A percentile compares a stretch with the other conserved stretches of the same genome.
Conservation (phyloP, 1,284 basidiomycete species). For the Austroboletus novae-zelandiae region DNA sequence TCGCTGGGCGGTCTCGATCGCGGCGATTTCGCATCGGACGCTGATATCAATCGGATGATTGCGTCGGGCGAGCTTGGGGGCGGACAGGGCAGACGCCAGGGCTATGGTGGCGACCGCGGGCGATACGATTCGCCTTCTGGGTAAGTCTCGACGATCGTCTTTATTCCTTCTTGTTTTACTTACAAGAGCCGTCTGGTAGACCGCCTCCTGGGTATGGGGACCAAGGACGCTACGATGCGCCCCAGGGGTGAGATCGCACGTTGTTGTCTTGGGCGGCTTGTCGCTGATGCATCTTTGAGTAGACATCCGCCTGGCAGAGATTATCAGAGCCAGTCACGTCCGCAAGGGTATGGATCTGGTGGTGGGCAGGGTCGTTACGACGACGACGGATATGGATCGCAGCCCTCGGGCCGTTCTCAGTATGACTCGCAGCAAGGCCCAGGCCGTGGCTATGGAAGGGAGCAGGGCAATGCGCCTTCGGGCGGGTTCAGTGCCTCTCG, state of each 20-base stretch:
- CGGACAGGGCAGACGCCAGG: not conserved
- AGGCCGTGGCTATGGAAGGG: conserved; percentile 1
- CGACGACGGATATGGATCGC: conserved; percentile 9
- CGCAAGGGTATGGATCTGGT: conserved; percentile 7
- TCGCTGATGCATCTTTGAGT: not conserved
- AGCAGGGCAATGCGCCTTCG: conserved; percentile 17
- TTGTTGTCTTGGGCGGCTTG: not conserved
- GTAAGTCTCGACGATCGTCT: conserved; percentile 10
- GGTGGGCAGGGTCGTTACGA: conserved; percentile 2
- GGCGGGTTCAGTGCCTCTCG: conserved; percentile 21
- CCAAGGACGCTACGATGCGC: conserved; percentile 18
- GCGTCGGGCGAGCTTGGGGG: conserved; percentile 10
- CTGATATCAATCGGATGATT: conserved; percentile 25
- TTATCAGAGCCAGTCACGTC: conserved; percentile 7
- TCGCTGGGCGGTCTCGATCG: conserved; percentile 22
- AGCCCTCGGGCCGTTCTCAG: conserved; percentile 10
- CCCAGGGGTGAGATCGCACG: conserved; percentile 14
- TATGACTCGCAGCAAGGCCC: conserved; percentile 8
- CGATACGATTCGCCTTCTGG: conserved; percentile 15
- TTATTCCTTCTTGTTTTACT: not conserved
- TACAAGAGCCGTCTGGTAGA: not conserved
- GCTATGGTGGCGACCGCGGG: not conserved
- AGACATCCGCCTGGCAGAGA: conserved; percentile 18
- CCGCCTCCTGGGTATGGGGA: not conserved
- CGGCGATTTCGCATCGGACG: conserved; percentile 29